phyloP scores from a whole-genome alignment of 2,329 filamentous ascomycete species.

The Aspergillus glaucus region DNA sequence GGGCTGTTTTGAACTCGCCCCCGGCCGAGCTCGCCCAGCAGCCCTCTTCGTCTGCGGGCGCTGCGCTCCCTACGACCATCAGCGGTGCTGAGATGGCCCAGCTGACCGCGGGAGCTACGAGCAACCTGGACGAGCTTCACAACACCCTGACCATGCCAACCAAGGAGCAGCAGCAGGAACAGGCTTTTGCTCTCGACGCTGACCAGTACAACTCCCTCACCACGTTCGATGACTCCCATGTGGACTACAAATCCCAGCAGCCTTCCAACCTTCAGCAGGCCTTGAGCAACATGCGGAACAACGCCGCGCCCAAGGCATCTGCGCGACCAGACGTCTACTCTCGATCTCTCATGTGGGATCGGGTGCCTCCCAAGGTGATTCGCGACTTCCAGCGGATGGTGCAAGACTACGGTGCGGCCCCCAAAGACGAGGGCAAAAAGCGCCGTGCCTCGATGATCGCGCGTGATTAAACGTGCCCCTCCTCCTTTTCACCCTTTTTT shows the following conservation, averaged over 20 bases:
- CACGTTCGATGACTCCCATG: conserved; percentile 53
- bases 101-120: conserved; percentile 29
- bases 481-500: not conserved
- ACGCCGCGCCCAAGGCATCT: conserved; percentile 52
- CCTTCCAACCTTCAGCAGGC: conserved; percentile 52
- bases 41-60: conserved; percentile 16
- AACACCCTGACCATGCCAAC: conserved; percentile 67
- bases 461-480: not conserved
- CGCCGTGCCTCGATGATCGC: not conserved
- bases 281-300: conserved; percentile 68
- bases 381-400: conserved; percentile 89
- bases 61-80: conserved; percentile 27
- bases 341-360: conserved; percentile 85
- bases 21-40: conserved; percentile 45
- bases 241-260: conserved; percentile 33
- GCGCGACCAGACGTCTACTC: conserved; percentile 76
- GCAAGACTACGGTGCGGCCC: conserved; percentile 55
- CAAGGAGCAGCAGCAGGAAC: conserved; percentile 79
- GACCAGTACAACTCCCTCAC: conserved; percentile 84
- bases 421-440: conserved; percentile 27
- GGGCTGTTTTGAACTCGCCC: conserved; percentile 40
- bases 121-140: conserved; percentile 57
- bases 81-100: conserved; percentile 34
- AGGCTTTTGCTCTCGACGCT: conserved; percentile 77
- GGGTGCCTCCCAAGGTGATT: conserved; percentile 86